phyloP scores from a whole-genome alignment of 257 asterid species.

The Nicotiana noctiflora region DNA sequence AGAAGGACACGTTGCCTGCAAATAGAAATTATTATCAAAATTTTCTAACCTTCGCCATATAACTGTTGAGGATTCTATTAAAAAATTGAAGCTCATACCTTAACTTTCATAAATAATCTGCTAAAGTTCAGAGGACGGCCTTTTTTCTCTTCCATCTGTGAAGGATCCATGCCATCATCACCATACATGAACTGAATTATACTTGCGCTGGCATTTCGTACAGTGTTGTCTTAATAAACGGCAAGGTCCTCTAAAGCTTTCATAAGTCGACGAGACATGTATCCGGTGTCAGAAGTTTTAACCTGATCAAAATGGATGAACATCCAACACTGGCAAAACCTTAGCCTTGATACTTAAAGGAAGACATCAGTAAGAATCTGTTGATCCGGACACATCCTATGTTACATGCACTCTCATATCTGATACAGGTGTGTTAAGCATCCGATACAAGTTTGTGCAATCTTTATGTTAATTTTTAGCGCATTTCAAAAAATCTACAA shows the following conservation, averaged over 20 bases:
- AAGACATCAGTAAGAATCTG: neutral
- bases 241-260: conserved; percentile 90
- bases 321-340: neutral
- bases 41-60: neutral
- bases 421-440: neutral
- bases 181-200: conserved; percentile 84
- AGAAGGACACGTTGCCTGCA: conserved; percentile 92
- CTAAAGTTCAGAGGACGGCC: conserved; percentile 83
- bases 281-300: conserved; percentile 97
- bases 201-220: conserved; percentile 80
- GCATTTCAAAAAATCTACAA: neutral
- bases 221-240: conserved; percentile 73
- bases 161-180: conserved; percentile 97
- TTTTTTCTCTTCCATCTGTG: conserved; percentile 86
- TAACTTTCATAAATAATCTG: conserved; percentile 81
- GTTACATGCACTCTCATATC: neutral
- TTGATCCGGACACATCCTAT: neutral
- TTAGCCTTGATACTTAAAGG: conserved; percentile 2
- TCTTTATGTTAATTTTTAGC: neutral
- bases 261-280: conserved; percentile 97
- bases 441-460: neutral
- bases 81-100: conserved; percentile 38
- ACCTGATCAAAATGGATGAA: conserved; percentile 39
- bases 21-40: conserved; percentile 16
- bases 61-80: neutral